Evolutionary conservation across 2,329 filamentous ascomycete species (phyloP), one percentile per base, ranked within the genome.

Genomic region (Pseudogymnoascus pannorum): DNA sequence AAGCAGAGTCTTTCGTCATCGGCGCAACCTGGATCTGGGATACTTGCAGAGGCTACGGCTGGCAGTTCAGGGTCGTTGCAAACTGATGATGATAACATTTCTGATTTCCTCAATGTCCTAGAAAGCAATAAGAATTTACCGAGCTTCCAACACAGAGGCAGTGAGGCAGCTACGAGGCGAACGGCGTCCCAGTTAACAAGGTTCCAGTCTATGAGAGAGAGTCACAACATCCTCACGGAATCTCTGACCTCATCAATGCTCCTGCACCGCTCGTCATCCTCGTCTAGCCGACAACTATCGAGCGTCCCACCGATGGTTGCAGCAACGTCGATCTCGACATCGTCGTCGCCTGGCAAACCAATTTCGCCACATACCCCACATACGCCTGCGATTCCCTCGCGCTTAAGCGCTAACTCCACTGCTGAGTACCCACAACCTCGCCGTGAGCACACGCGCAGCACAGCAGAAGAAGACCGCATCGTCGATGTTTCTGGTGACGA

Each of bases 171-270:
- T 0, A 87, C 87, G 57, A 89, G 88, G 71, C 84, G 85, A 66
- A 92, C 91, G 0, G 87, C 86, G 35, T 89, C 89, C 42, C 89
- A 93, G 66, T 79, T 96, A 40, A 88, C 86, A 20, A 91, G 89
- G 68, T 97, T 94, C 71, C 91, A 94, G 68, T 82, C 85, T 62
- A 93, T 97, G 89, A 84, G 86, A 66, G 93, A 97, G 64, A 92
- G 91, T 0, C 92, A 96, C 70, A 89, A 91, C 61, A 89, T 86
- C 4, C 81, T 99, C 40, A 95, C 91, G 0, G 94, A 99, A 60
- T 96, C 92, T 0, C 91, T 99, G 81, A 91, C 91, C 26, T 94
- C 91, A 0, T 97, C 93, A 0, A 82, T 92, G 68, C 85, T 95
- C 67, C 77, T 97, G 62, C 89, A 96, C 54, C 85, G 90, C 38